Base-by-base conservation (phyloP, 2,329 filamentous ascomycete genomes). In the Trichophaea hybrida region DNA sequence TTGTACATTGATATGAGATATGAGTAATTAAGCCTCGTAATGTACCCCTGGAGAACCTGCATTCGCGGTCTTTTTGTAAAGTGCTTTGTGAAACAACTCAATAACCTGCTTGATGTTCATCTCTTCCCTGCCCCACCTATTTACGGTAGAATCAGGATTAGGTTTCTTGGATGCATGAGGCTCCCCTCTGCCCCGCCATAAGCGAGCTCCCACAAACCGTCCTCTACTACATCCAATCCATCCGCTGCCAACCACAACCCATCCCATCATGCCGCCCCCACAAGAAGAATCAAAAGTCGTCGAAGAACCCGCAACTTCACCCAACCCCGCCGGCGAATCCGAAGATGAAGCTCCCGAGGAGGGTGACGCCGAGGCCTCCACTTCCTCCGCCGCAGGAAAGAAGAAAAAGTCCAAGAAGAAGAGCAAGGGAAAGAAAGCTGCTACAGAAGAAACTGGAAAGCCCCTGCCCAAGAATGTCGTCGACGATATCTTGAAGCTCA, bases 331-430 rank as follows among this genome's bases (percentile, higher is more conserved):
- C 60, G 72, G 73, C 60, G 76, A 76, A 57, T 75, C 74, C 50
- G 77, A 77, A 33, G 75, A 75, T 61, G 77, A 77, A 61, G 73
- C 71, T 48, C 72, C 72, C 58, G 70, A 49, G 12, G 70, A 70
- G 31, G 48, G 67, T n/a, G 62, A 65, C 51, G 65, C 59, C 44
- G 61, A 65, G 48, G 66, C 63, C 24, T 66, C 66, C 35, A 63
- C 68, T n/a, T 68, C 67, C 31, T 60, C 70, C 12, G 66, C 69
- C 15, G 64, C 71, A 12, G 66, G 66, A 59, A 71, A 72, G 49
- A 77, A 76, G 68, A 79, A 81, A 67, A 83, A 83, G 73, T 24
- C 24, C 24, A 85, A 83, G 72, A 82, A 81, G 74, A 81, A 77
- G 74, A 81, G 77, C 65, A 82, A 83, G 75, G 80, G 78, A 71